phyloP scores from a whole-genome alignment of 352 stramenopile genomes.

The Phytophthora gonapodyides region DNA sequence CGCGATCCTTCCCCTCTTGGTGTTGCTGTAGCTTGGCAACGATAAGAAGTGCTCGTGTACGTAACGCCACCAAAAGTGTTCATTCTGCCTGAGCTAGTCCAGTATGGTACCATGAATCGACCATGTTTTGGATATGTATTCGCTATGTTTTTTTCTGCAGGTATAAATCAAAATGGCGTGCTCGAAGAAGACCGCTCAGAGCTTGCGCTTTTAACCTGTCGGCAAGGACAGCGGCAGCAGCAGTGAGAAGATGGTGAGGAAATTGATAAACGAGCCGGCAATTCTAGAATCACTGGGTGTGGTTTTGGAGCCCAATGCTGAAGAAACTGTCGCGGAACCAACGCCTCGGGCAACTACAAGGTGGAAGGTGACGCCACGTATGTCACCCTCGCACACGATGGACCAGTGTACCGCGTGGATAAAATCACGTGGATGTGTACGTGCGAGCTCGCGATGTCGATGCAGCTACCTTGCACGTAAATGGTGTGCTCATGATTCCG shows the following conservation, averaged over 20 bases:
- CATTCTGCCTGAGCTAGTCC: too few relatives aligned
- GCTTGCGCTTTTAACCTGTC: background rate
- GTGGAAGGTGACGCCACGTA: background rate
- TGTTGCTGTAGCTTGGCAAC: too few relatives aligned
- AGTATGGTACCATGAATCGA: too few relatives aligned
- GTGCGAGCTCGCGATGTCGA: background rate
- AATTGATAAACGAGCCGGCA: too few relatives aligned
- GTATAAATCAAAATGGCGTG: background rate
- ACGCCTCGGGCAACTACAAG: background rate
- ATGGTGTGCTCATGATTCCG: background rate
- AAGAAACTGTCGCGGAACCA: too few relatives aligned
- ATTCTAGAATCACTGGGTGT: too few relatives aligned
- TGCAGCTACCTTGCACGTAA: constrained; percentile 8
- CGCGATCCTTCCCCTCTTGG: too few relatives aligned
- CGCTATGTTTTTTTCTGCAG: constrained; percentile 2
- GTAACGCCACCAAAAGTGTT: too few relatives aligned
- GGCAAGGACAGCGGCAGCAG: background rate
- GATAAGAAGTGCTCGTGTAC: too few relatives aligned
- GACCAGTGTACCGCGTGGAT: background rate
- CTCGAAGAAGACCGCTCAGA: background rate
- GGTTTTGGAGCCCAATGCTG: too few relatives aligned
- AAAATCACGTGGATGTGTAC: constrained; percentile 5
- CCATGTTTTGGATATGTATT: too few relatives aligned
- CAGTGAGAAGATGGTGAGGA: background rate
- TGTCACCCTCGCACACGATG: background rate